Evolutionary conservation across 202 grass and related monocot species (phyloP), one percentile per base, ranked within the genome.

Genomic region (Eragrostis tef): DNA sequence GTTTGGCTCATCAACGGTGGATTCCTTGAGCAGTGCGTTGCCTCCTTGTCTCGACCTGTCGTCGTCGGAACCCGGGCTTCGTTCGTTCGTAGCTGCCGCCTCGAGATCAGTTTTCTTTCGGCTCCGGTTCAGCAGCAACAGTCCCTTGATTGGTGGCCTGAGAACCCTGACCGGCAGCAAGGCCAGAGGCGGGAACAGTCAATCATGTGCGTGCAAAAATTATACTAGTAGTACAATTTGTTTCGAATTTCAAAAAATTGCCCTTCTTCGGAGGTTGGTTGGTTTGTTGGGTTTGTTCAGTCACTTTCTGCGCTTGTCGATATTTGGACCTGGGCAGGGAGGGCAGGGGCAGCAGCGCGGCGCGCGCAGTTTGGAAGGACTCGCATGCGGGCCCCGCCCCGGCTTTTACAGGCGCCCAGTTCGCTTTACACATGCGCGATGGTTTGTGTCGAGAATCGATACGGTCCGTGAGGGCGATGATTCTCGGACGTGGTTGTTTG

Each of bases 11-110:
- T 39, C 34, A 39, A 39, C 34, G 34, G 34, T 39, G 34, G 4
- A 20, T 21, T 61, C 64, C 79, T 87, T 72, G 85, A 83, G 79
- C 56, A 46, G 73, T 78, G 79, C 31, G 78, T 13, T 12, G 22
- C 2, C n/a, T 12, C n/a, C 50, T 42, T 54, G 16, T 62, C 31
- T 22, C 57, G 20, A 19, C 29, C 86, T 73, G 75, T 44, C 50
- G 29, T 88, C 81, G 65, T 66, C 46, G 65, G 66, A 19, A 78
- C 78, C 39, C 20, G 85, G 42, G 34, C 0, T 25, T 56, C 46
- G 77, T 80, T 65, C 61, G 34, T 39, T 39, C 34, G 62, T 65
- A 49, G 29, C 17, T 26, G 46, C 11, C 26, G 46, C 4, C 11
- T 57, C 73, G 64, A 49, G 47, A 49, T 49, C 47, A 13, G 12